Conservation (phyloP, 768 basidiomycete species). For the Leccinum disarticulatum region DNA sequence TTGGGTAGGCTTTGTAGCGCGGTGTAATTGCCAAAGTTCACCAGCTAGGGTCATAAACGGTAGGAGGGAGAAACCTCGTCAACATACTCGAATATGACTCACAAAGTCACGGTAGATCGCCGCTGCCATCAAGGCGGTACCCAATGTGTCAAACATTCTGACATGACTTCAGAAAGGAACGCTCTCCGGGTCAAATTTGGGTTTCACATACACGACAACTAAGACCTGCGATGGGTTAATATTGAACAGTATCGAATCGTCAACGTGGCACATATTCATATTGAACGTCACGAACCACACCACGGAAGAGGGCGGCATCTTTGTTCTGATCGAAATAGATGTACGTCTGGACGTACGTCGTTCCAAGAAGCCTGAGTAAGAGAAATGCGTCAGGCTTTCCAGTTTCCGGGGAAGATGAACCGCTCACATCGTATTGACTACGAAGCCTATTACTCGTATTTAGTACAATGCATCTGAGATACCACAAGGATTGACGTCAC, state of each 20-base stretch:
- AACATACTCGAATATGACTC: not conserved
- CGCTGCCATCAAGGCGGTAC: not conserved
- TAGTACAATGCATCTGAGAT: not conserved
- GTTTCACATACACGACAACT: not conserved
- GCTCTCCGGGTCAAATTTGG: not conserved
- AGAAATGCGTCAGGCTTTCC: not conserved
- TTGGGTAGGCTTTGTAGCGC: not conserved
- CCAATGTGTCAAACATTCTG: slow-evolving; percentile 1
- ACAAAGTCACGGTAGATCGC: slow-evolving; percentile 4
- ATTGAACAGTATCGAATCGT: not conserved
- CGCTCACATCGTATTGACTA: slow-evolving; percentile 8
- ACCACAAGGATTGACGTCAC: not conserved
- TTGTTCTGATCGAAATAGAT: slow-evolving; percentile 6
- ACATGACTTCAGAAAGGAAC: not conserved
- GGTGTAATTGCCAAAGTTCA: slow-evolving; percentile 3
- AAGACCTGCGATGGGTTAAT: slow-evolving; percentile 2
- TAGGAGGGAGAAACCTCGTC: not conserved
- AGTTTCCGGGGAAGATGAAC: not conserved
- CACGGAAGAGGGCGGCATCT: slow-evolving; percentile 2
- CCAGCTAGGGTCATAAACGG: not conserved
- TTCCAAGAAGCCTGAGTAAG: slow-evolving; percentile 6
- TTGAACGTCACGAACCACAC: not conserved
- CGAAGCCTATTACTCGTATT: slow-evolving; percentile 6
- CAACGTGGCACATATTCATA: not conserved
- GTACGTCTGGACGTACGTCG: slow-evolving; percentile 5